A percentile compares a stretch with the other conserved stretches of the same genome.
Conservation (phyloP, 805 yeast genomes). For the Barnettozyma wickerhamii region DNA sequence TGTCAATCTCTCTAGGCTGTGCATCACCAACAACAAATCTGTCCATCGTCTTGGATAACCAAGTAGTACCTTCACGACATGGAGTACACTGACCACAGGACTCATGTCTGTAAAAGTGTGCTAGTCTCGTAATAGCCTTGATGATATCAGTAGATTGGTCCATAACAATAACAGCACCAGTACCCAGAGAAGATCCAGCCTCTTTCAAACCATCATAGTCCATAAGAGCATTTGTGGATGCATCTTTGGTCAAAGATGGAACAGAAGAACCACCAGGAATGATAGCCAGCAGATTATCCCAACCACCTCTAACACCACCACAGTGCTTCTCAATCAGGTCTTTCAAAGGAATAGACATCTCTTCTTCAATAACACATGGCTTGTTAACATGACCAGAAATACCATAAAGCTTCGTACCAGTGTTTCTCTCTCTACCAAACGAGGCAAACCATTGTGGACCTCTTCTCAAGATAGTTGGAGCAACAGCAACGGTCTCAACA, state of each 20-base stretch:
- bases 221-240: constrained; percentile 71
- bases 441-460: constrained; percentile 85
- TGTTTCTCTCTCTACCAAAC: constrained; percentile 81
- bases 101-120: constrained; percentile 86
- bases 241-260: constrained; percentile 68
- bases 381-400: constrained; percentile 88
- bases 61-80: constrained; percentile 90
- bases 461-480: constrained; percentile 85
- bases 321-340: constrained; percentile 85
- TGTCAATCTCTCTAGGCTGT: constrained; percentile 73
- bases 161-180: constrained; percentile 92
- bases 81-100: constrained; percentile 95
- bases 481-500: constrained; percentile 87
- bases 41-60: constrained; percentile 81
- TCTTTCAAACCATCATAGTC: constrained; percentile 85
- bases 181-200: constrained; percentile 84
- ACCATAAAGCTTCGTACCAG: constrained; percentile 81
- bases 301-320: constrained; percentile 88
- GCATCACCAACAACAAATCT: constrained; percentile 80
- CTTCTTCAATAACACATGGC: constrained; percentile 92
- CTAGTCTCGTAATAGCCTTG: constrained; percentile 79
- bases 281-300: constrained; percentile 86
- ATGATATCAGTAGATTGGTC: constrained; percentile 82
- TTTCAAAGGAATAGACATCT: constrained; percentile 83
- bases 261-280: constrained; percentile 91